phyloP scores from a whole-genome alignment of 129 eudicot species.

The Daucus carota region DH1_v3.0 NC_030381.2:33275001-33275500 shows the following conservation, averaged over 20 bases:
- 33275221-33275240: conserved; percentile 32
- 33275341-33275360: conserved; percentile 30
- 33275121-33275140: conserved; percentile 38
- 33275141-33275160: conserved; percentile 34
- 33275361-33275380: conserved; percentile 22
- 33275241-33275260: conserved; percentile 23
- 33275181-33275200: conserved; percentile 43
- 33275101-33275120: conserved; percentile 37
- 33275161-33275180: conserved; percentile 30
- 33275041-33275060: conserved; percentile 51
- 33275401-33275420: conserved; percentile 45
- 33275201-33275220: conserved; percentile 36
- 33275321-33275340: conserved; percentile 21
- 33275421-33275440: conserved; percentile 23
- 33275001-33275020: conserved; percentile 37
- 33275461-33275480: conserved; percentile 28
- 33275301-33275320: conserved; percentile 36
- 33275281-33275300: conserved; percentile 40
- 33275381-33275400: conserved; percentile 38
- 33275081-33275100: conserved; percentile 26
- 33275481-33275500: conserved; percentile 40
- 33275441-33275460: conserved; percentile 40
- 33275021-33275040: conserved; percentile 47
- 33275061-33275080: conserved; percentile 36
- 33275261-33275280: conserved; percentile 29